Conservation (phyloP, 1,139 yeast genomes). For the Torulaspora globosa region DNA sequence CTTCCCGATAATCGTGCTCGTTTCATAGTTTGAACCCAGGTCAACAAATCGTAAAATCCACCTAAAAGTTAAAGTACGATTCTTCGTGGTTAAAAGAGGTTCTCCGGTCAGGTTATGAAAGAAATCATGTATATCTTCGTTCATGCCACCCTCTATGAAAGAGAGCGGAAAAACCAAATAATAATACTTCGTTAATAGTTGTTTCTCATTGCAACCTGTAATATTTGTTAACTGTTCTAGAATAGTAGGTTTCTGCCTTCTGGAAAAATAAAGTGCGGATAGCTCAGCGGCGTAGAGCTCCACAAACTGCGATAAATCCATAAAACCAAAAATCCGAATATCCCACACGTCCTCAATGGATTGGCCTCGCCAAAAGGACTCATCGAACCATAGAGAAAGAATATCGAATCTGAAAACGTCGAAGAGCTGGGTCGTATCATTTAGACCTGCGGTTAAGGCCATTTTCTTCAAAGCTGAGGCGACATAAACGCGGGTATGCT, state of each 20-base stretch:
- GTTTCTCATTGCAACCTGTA: conserved; percentile 15
- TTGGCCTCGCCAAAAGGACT: conserved; percentile 1
- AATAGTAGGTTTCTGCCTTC: conserved; percentile 14
- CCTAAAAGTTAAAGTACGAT: conserved; percentile 36
- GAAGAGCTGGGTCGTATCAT: conserved; percentile 18
- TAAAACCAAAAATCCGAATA: conserved; percentile 27
- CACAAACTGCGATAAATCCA: conserved; percentile 19
- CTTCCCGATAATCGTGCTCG: conserved; percentile 21
- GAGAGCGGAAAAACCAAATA: conserved; percentile 44
- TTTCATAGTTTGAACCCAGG: conserved; percentile 35
- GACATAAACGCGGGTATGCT: conserved; percentile 40
- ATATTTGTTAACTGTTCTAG: conserved; percentile 7
- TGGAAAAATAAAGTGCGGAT: conserved; percentile 27
- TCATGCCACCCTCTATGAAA: conserved; percentile 43
- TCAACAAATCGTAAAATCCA: conserved; percentile 43
- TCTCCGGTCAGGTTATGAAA: conserved; percentile 21
- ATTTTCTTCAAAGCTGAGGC: conserved; percentile 11
- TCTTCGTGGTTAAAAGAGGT: conserved; percentile 19
- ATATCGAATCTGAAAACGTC: conserved; percentile 26
- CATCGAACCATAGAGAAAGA: conserved; percentile 20
- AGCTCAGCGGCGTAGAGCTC: conserved; percentile 18
- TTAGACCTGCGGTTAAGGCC: conserved; percentile 12
- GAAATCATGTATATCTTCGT: conserved; percentile 39
- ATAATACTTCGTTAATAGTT: conserved; percentile 39
- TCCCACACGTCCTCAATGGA: conserved; percentile 24